Base-by-base conservation (phyloP, 2,329 filamentous ascomycete species). In the Verticillium klebahnii region DNA sequence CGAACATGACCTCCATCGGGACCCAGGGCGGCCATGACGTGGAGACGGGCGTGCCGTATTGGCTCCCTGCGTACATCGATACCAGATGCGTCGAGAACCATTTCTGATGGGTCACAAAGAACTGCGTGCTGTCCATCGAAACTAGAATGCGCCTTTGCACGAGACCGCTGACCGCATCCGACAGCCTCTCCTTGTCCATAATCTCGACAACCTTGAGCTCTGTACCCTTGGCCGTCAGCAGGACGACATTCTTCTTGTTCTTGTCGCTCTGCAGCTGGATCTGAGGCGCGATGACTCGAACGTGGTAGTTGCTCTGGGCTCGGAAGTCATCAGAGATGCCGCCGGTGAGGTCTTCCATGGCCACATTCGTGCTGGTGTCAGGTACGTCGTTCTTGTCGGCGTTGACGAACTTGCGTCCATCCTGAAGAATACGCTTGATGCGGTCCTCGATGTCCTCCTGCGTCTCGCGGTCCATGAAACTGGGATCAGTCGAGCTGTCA, bases 211-310 rank as follows among this genome's bases (percentile, higher is more conserved):
- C 91, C 78, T 98, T 98, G 61, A 98, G 85, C 74, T 98, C 93
- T 93, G 99, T 99, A 60, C 93, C 92, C 75, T 98, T 98, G 32
- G 93, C 93, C 3, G 94, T 95, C 56, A 98, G 89, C n/a, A 99
- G 82, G 5, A 97, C 90, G n/a, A 96, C 95, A 62, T 96, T 91
- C 74, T 96, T 97, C 64, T 89, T 90, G 74, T 99, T 98, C 82
- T 97, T 98, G 72, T 99, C 95, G 73, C 95, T 98, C 72, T 99
- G 94, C 55, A 99, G 83, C 73, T 99, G 95, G 63, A 99, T 97
- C 73, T 99, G 95, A 15, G 95, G 95, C 6, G 94, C 95, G 69
- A 99, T 97, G 50, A 99, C 85, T 40, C 93, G 91, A 65, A 99
- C 86, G 70, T 98, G 92, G 74, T 97, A 99, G 68, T 90, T 94